A percentile compares a stretch with the other conserved stretches of the same genome.
These are phyloP conservation scores for Colletotrichum cuscutae DNA, from an alignment of 2,329 filamentous ascomycete genomes.

Conservation along the genomic window DNA sequence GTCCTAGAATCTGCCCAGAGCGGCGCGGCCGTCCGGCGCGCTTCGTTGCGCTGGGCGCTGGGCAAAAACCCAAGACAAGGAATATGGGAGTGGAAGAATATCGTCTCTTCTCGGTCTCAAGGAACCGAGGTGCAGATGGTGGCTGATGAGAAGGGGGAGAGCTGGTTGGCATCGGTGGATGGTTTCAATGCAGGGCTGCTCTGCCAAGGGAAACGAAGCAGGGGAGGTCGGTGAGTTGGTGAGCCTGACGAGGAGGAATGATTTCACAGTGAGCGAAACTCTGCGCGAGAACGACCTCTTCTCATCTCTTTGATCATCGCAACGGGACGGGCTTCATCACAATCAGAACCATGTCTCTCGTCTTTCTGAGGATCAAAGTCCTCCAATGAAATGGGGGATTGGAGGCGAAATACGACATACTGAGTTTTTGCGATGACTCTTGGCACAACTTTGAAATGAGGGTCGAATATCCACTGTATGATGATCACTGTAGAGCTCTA, in stretches of 20 bases:
- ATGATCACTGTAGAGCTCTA: neutral
- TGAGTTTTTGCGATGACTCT: neutral
- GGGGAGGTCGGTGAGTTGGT: neutral
- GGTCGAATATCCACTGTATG: neutral
- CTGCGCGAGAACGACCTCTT: neutral
- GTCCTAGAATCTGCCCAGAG: neutral
- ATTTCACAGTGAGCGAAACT: neutral
- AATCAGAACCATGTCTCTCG: neutral
- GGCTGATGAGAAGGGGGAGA: neutral
- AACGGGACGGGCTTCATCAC: neutral
- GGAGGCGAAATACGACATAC: neutral
- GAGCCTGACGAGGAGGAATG: neutral
- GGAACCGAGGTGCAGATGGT: constrained; percentile 18
- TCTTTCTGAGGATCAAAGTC: neutral
- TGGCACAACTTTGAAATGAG: neutral
- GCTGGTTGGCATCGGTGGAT: neutral
- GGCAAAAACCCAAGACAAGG: neutral
- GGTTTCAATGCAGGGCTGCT: neutral
- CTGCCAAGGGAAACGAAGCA: neutral
- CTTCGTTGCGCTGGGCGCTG: neutral
- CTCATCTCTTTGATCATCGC: neutral
- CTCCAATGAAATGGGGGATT: neutral
- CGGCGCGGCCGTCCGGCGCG: neutral
- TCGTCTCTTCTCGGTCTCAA: neutral
- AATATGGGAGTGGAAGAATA: neutral